phyloP scores from a whole-genome alignment of 2,329 filamentous ascomycete species.

The Microsporum ferrugineum region DNA sequence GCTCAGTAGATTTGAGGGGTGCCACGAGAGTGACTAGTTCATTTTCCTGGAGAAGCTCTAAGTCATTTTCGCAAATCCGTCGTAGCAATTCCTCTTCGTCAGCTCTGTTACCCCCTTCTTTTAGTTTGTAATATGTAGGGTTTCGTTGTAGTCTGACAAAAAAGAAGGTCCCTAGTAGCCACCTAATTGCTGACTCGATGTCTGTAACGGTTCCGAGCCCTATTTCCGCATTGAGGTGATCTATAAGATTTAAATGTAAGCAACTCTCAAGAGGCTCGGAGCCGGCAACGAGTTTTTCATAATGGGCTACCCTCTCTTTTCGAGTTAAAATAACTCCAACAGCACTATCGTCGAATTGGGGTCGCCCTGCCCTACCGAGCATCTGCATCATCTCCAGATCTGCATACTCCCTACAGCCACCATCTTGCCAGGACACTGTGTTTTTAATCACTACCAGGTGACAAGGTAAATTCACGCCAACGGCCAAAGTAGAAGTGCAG shows the following conservation, averaged over 20 bases:
- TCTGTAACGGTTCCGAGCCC: slow-evolving; percentile 61
- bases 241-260: slow-evolving; percentile 66
- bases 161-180: slow-evolving; percentile 68
- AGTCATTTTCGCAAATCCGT: slow-evolving; percentile 58
- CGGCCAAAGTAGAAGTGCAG: slow-evolving; percentile 73
- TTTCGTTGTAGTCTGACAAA: slow-evolving; percentile 62
- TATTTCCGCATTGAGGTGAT: slow-evolving; percentile 76
- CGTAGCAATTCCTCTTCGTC: slow-evolving; percentile 54
- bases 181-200: slow-evolving; percentile 54
- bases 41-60: slow-evolving; percentile 51
- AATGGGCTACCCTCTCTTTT: slow-evolving; percentile 50
- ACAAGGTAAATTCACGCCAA: slow-evolving; percentile 74
- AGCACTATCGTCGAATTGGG: slow-evolving; percentile 68
- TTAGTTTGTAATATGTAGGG: slow-evolving; percentile 57
- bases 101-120: slow-evolving; percentile 39
- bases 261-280: slow-evolving; percentile 65
- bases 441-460: slow-evolving; percentile 76
- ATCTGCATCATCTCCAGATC: slow-evolving; percentile 85
- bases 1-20: slow-evolving; percentile 53
- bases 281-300: slow-evolving; percentile 63
- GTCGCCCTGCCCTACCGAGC: slow-evolving; percentile 71
- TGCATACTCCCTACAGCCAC: slow-evolving; percentile 56
- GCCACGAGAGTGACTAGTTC: slow-evolving; percentile 43
- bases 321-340: slow-evolving; percentile 70
- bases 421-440: slow-evolving; percentile 55